A percentile compares a stretch with the other conserved stretches of the same genome.
Evolutionary conservation across 306 rosid species (phyloP).

Genomic region (Biancaea sappan): DNA sequence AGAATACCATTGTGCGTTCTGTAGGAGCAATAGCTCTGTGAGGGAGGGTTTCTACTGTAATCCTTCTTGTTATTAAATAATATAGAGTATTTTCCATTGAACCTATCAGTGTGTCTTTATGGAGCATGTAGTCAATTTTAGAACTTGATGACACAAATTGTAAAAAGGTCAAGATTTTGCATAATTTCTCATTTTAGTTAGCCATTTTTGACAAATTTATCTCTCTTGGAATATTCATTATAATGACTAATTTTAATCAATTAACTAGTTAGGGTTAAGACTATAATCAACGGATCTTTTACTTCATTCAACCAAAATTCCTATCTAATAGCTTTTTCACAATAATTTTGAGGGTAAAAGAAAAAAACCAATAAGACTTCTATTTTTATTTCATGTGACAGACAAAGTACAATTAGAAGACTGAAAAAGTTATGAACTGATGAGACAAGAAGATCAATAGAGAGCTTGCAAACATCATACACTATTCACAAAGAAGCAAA

Average conservation of each 20-base stretch:
- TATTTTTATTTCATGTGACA: constrained; percentile 5
- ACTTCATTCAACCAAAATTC: constrained; percentile 8
- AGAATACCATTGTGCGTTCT: too few relatives aligned
- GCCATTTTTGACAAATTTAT: constrained; percentile 5
- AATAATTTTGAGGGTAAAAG: neutral
- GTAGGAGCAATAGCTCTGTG: too few relatives aligned
- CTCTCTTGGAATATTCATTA: constrained; percentile 19
- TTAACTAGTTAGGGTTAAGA: neutral
- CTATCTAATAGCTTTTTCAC: constrained; percentile 5
- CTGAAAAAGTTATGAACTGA: neutral
- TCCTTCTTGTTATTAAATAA: too few relatives aligned
- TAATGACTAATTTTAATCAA: neutral
- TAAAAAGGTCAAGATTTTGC: neutral
- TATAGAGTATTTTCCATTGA: too few relatives aligned
- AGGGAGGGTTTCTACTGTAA: too few relatives aligned
- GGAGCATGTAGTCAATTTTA: neutral
- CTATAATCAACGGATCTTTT: neutral
- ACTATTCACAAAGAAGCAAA: neutral
- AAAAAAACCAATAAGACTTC: neutral
- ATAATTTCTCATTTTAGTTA: constrained; percentile 5
- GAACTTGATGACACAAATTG: neutral
- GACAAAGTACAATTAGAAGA: neutral
- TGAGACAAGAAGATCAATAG: neutral
- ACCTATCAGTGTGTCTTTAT: neutral
- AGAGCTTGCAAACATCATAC: neutral